Conservation (phyloP, 2,329 filamentous ascomycete genomes). For the Penicillium hordei region DNA sequence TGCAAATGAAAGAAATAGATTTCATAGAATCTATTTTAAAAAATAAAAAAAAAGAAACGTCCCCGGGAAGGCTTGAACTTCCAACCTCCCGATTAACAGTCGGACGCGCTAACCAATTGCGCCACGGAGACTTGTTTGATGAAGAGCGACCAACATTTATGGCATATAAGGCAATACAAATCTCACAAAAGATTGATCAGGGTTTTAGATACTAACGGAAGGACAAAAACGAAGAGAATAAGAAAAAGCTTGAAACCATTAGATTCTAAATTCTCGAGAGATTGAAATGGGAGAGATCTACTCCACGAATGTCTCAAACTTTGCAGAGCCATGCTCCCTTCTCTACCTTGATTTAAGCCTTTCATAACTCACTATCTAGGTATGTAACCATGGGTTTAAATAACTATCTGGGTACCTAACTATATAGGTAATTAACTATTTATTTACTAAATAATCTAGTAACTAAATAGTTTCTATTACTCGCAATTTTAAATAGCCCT, state of each 20-base stretch:
- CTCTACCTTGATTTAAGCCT: too few relatives aligned
- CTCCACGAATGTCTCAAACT: neutral
- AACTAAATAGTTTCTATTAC: neutral
- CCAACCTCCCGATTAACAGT: constrained; percentile 41
- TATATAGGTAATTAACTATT: too few relatives aligned
- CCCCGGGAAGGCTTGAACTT: constrained; percentile 45
- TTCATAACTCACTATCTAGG: too few relatives aligned
- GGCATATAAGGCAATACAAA: too few relatives aligned
- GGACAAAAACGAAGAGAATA: neutral
- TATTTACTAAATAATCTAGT: neutral
- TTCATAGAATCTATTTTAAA: neutral
- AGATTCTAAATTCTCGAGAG: neutral
- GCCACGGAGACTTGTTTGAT: constrained; percentile 29
- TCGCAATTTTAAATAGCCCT: neutral
- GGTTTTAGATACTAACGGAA: neutral
- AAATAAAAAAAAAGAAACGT: constrained; percentile 21
- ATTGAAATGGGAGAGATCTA: neutral
- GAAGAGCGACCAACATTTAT: neutral
- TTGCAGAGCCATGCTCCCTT: neutral
- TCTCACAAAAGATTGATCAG: too few relatives aligned
- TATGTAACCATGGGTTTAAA: too few relatives aligned
- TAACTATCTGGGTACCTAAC: neutral
- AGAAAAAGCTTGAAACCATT: neutral
- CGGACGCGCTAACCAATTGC: constrained; percentile 39
- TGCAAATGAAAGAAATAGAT: neutral